Evolutionary conservation across 768 basidiomycete species (phyloP), one percentile per base, ranked within the genome.

Genomic region (Mycena galopus): DNA sequence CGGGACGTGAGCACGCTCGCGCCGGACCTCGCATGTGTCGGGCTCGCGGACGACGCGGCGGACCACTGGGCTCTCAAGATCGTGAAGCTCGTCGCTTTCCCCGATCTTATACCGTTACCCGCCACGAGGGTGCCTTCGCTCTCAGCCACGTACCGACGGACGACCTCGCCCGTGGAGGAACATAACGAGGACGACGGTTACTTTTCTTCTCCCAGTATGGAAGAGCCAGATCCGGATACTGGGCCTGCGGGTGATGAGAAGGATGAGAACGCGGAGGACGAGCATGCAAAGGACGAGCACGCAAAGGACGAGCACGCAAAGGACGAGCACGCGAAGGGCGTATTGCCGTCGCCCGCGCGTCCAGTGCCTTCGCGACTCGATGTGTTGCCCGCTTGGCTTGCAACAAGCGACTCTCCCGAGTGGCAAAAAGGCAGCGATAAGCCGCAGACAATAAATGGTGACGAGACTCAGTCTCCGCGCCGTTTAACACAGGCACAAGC

Each of bases 51-150:
- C 76, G 91, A 92, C 72, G 84, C 85, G 57, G 88, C 90, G 37
- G 91, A 93, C 68, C 86, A 88, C 59, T 95, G 94, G 94, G 88
- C 88, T 27, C 86, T 92, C 72, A 94, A 95, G 83, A 88, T 95
- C 51, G 85, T 95, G 71, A 93, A 94, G 81, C 86, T 94, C 17
- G 86, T 95, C 44, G 92, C 93, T 8, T 94, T 90, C 79, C 92
- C 93, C 0, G 93, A 94, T 71, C 86, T 94, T 64, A 90, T 93
- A 33, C 84, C 86, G 4, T 53, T 70, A 7, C 64, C 72, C 16
- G 17, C 67, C 17, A 17, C 10, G 16, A 29, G n/a, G 32, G 25
- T 27, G 10, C 35, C 59, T 3, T 81, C 59, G 4, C 81, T 78
- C 29, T 80, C 79, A 1, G 81, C 80, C 42, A 79, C 78, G 29